These are phyloP conservation scores for Colletotrichum tofieldiae DNA, from an alignment of 2,329 filamentous ascomycete species.

Conservation along the genomic window DNA sequence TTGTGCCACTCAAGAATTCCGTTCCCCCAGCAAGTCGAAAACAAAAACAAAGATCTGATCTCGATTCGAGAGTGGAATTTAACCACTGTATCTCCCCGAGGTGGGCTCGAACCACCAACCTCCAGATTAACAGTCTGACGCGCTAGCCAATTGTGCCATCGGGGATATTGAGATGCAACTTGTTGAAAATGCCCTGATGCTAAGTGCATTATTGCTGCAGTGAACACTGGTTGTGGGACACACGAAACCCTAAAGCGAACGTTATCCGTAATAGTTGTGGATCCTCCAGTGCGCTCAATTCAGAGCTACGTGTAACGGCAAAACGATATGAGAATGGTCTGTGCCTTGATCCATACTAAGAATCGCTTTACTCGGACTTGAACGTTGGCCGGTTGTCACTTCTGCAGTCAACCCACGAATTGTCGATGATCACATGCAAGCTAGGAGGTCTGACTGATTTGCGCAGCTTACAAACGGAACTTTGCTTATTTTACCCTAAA, in stretches of 20 bases:
- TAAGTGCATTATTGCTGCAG: background rate
- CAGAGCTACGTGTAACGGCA: no score
- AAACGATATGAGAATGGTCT: background rate
- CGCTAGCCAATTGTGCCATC: conserved; percentile 44
- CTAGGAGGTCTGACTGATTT: no score
- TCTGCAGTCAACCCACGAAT: no score
- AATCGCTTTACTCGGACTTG: no score
- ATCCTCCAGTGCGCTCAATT: background rate
- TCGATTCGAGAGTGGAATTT: background rate
- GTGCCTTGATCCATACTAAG: background rate
- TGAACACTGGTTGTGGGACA: conserved; percentile 12
- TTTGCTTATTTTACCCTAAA: no score
- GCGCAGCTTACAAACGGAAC: no score
- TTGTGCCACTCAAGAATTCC: no score
- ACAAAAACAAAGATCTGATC: background rate
- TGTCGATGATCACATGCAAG: no score
- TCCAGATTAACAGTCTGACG: conserved; percentile 44
- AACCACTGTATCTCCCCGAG: background rate
- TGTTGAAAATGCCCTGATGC: background rate
- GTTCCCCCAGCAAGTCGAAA: no score
- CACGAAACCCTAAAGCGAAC: conserved; percentile 9
- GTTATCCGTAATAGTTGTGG: background rate
- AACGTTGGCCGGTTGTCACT: no score
- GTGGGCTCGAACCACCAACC: conserved; percentile 43
- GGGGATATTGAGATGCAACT: conserved; percentile 18